Percentiles rank a stretch among this genome's conserved stretches.
Evolutionary conservation across 2,329 filamentous ascomycete species (phyloP).

Genomic region (Apiospora koreana): DNA sequence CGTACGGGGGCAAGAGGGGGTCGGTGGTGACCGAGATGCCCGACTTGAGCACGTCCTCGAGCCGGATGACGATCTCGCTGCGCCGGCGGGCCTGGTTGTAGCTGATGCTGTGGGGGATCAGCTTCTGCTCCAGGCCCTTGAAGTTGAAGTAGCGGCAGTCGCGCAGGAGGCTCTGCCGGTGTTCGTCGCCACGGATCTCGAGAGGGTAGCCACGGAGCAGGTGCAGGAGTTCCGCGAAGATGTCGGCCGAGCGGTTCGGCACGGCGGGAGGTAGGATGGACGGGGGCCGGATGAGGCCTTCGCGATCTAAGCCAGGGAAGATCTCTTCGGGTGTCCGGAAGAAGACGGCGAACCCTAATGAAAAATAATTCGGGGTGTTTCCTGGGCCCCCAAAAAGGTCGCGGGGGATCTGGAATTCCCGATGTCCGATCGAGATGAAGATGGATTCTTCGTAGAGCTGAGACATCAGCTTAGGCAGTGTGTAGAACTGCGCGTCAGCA

Average conservation of each 20-base stretch:
- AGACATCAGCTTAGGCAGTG: constrained; percentile 81
- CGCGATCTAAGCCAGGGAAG: constrained; percentile 82
- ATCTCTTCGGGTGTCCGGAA: constrained; percentile 78
- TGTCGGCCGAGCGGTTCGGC: constrained; percentile 78
- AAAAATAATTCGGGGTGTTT: constrained; percentile 95
- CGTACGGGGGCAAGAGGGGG: constrained; percentile 26
- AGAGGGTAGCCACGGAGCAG: constrained; percentile 83
- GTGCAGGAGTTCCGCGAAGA: constrained; percentile 80
- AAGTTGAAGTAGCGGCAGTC: constrained; percentile 94
- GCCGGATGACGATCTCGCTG: constrained; percentile 74
- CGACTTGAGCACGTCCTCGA: constrained; percentile 88
- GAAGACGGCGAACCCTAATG: constrained; percentile 85
- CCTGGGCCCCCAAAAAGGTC: constrained; percentile 84
- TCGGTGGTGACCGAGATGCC: constrained; percentile 70
- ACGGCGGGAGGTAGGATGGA: constrained; percentile 82
- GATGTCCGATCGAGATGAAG: constrained; percentile 86
- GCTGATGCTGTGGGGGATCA: constrained; percentile 75
- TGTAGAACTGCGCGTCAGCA: constrained; percentile 94
- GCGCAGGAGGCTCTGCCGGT: constrained; percentile 75
- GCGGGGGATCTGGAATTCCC: constrained; percentile 86
- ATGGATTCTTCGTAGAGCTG: constrained; percentile 91
- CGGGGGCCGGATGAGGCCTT: constrained; percentile 79
- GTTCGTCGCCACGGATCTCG: constrained; percentile 71
- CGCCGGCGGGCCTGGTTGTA: constrained; percentile 71
- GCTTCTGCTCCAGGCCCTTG: constrained; percentile 83